Evolutionary conservation across 106 monocot genomes (phyloP), one percentile per base, ranked within the genome.

Genomic region (Acorus gramineus): DNA sequence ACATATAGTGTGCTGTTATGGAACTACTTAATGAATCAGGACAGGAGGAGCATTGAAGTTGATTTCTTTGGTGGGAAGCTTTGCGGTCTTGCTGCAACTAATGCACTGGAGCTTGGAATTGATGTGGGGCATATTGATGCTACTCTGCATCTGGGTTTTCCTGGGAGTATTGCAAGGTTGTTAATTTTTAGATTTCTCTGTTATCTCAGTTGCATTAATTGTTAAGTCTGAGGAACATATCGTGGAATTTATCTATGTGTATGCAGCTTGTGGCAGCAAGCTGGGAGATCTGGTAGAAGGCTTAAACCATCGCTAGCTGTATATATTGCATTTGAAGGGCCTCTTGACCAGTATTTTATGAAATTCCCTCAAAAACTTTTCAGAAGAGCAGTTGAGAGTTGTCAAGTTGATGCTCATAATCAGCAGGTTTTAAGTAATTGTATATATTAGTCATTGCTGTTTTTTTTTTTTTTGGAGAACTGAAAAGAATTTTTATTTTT

Each of bases 281-380:
- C 96, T 73, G 96, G 96, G 67, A 85, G 96, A 75, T 91, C 91
- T 50, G 96, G 96, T 56, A 78, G 96, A 76, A 80, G 91, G 71
- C 67, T 64, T 8, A 85, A 59, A 61, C 80, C 73, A 44, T 96
- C 91, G 57, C 55, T 96, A 50, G 82, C 96, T n/a, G 59, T 96
- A 7, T 96, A 87, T 79, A 71, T 96, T 79, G 96, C 91, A 63
- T 91, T 96, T 77, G 91, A 91, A 58, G 87, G 96, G 8, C 91
- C 96, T n/a, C 63, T 96, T 53, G 96, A 96, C 81, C 96, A 96
- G 57, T 85, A 91, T 71, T 96, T 96, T 64, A 96, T 96, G 96
- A 91, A 81, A 67, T 83, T 79, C 71, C 91, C 96, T 6, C 57
- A 79, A 13, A 96, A 88, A 63, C 80, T 96, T 44, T 91, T 96